phyloP scores from a whole-genome alignment of 768 basidiomycete species.

The Collybia sordida region DNA sequence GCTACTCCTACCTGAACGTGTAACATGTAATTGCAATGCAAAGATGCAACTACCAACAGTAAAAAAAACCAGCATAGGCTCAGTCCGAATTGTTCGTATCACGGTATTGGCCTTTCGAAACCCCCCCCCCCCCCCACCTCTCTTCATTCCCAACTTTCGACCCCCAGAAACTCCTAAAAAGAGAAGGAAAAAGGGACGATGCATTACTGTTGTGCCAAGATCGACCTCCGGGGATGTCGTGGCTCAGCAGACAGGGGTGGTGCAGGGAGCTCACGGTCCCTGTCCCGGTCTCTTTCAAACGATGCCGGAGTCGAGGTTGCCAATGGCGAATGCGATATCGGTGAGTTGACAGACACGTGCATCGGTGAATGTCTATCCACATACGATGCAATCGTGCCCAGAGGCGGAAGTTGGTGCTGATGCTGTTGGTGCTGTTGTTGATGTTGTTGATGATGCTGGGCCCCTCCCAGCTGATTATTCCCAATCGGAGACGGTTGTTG shows the following conservation, averaged over 20 bases:
- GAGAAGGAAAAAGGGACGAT: background rate
- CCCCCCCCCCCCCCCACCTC: too few species aligned
- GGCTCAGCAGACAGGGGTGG: slow-evolving; percentile 44
- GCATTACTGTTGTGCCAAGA: slow-evolving; percentile 34
- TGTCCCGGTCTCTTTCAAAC: slow-evolving; percentile 58
- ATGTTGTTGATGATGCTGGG: slow-evolving; percentile 18
- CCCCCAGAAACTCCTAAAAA: too few species aligned
- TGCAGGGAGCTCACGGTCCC: slow-evolving; percentile 47
- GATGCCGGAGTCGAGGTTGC: slow-evolving; percentile 40
- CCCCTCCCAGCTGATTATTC: slow-evolving; percentile 13
- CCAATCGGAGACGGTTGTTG: slow-evolving; percentile 6
- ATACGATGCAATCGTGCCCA: slow-evolving; percentile 33
- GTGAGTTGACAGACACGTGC: slow-evolving; percentile 30
- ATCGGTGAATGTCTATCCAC: slow-evolving; percentile 39
- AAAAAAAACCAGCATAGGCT: background rate
- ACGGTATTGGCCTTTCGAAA: background rate
- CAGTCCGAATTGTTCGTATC: slow-evolving; percentile 3
- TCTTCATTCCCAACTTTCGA: too few species aligned
- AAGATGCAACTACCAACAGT: too few species aligned
- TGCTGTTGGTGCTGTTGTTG: slow-evolving; percentile 25
- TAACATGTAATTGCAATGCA: too few species aligned
- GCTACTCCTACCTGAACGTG: too few species aligned
- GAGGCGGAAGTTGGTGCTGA: slow-evolving; percentile 33
- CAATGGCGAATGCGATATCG: slow-evolving; percentile 38
- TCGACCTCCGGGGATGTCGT: slow-evolving; percentile 33